Evolutionary conservation across 1,139 yeast genomes (phyloP), one percentile per base, ranked within the genome.

Genomic region (Kodamaea alishanica): DNA sequence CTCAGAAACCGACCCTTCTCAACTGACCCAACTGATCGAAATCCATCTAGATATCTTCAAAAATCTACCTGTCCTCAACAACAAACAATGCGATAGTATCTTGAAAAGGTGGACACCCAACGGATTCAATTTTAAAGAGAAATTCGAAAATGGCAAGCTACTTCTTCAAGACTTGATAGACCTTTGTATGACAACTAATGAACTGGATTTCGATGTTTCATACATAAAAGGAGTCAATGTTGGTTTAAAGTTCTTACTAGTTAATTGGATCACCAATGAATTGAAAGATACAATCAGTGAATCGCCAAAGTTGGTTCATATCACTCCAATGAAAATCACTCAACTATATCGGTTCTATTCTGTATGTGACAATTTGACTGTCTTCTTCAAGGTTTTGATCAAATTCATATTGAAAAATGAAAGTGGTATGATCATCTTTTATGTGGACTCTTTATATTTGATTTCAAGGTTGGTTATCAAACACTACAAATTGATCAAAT

Each of bases 61-160:
- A 45, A 79, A 79, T 44, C 56, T 83, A 11, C 86, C 86, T 0
- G 70, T 68, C 1, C 48, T 73, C 31, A 71, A 71, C 42, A 76
- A 75, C 47, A 67, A 70, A 30, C 80, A 75, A 47, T 70, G 77
- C 43, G 75, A 70, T 39, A 75, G 67, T 45, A 75, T 77, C 20
- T 52, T 75, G 30, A 66, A 61, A 41, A 67, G 72, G 55, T 58
- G 73, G 73, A 49, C 62, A 6, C 51, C 56, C 0, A 50, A 51
- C 8, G 60, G 60, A 1, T 56, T 57, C 54, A 53, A 71, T 56
- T 64, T 74, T 52, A 55, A 55, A 22, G 56, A 51, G 5, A 52
- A 51, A 32, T 65, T 67, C 40, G 63, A 65, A 6, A 25, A 40
- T 5, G 71, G 71, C 0, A 64, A 62, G 37, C 37, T 58, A 5